Evolutionary conservation across 192 early-diverging fungal genomes (phyloP).

Genomic region (Backusella sp.): DNA sequence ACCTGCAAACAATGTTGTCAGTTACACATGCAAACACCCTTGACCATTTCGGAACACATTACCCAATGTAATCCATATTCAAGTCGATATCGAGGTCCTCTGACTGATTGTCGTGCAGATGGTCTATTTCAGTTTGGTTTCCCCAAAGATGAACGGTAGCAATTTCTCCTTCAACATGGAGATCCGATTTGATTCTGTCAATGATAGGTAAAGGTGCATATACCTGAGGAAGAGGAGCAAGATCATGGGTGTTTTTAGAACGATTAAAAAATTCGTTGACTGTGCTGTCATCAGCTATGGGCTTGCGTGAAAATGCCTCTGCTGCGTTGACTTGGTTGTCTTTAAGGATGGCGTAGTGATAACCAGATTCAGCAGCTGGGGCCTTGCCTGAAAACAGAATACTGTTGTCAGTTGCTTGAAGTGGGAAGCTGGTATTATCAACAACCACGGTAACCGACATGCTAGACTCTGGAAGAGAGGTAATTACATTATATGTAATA

Average conservation of each 20-base stretch:
- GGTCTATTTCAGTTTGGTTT: neutral
- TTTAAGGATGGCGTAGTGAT: slow-evolving; percentile 5
- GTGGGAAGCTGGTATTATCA: neutral
- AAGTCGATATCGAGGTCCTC: neutral
- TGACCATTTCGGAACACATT: neutral
- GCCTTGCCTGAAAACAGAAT: slow-evolving; percentile 20
- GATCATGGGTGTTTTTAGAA: neutral
- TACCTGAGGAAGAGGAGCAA: slow-evolving; percentile 11
- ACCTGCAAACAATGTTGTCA: neutral
- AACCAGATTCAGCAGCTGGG: neutral
- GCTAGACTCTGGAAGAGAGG: neutral
- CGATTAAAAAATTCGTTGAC: slow-evolving; percentile 26
- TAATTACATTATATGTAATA: slow-evolving; percentile 13
- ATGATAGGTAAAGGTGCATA: neutral
- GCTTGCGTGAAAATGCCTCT: slow-evolving; percentile 16
- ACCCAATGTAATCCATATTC: slow-evolving; percentile 16
- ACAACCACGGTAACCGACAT: slow-evolving; percentile 5
- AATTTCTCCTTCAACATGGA: neutral
- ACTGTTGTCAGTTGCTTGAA: neutral
- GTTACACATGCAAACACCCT: neutral
- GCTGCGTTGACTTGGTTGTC: neutral
- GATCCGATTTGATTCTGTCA: neutral
- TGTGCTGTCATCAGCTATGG: neutral
- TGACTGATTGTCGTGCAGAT: neutral
- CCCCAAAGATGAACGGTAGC: slow-evolving; percentile 7